phyloP scores from a whole-genome alignment of 23 red algal genomes.

The Gracilaria domingensis region DNA sequence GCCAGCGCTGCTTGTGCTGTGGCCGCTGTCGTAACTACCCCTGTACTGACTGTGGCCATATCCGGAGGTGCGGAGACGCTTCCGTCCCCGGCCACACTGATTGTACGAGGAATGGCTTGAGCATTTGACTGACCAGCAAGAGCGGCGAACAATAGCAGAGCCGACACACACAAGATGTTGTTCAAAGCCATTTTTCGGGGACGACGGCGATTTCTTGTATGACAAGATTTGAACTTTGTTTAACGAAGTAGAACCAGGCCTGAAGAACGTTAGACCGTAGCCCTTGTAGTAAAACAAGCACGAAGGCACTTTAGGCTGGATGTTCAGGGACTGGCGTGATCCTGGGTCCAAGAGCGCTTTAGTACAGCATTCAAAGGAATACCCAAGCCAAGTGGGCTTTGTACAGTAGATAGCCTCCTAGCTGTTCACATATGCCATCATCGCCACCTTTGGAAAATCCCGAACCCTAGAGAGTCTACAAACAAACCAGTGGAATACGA shows the following conservation, averaged over 20 bases:
- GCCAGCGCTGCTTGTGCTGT: constrained; percentile 46
- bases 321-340: too few relatives aligned
- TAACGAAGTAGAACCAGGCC: too few relatives aligned
- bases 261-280: too few relatives aligned
- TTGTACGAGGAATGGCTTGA: constrained; percentile 30
- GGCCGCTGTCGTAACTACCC: constrained; percentile 28
- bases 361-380: too few relatives aligned
- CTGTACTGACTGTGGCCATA: constrained; percentile 35
- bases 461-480: not conserved
- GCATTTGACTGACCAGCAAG: not conserved
- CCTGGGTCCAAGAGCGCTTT: too few relatives aligned
- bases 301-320: too few relatives aligned
- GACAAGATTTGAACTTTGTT: not conserved
- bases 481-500: not conserved
- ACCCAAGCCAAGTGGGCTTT: too few relatives aligned
- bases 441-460: not conserved
- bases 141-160: not conserved
- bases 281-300: too few relatives aligned
- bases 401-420: too few relatives aligned
- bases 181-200: not conserved
- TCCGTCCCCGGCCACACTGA: constrained; percentile 35
- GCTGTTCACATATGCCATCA: too few relatives aligned
- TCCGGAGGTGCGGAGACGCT: constrained; percentile 25
- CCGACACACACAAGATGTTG: not conserved
- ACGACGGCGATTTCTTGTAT: not conserved